Evolutionary conservation across 73 alveolate genomes (phyloP), one percentile per base, ranked within the genome.

Genomic region (Paramecium tetraurelia): DNA sequence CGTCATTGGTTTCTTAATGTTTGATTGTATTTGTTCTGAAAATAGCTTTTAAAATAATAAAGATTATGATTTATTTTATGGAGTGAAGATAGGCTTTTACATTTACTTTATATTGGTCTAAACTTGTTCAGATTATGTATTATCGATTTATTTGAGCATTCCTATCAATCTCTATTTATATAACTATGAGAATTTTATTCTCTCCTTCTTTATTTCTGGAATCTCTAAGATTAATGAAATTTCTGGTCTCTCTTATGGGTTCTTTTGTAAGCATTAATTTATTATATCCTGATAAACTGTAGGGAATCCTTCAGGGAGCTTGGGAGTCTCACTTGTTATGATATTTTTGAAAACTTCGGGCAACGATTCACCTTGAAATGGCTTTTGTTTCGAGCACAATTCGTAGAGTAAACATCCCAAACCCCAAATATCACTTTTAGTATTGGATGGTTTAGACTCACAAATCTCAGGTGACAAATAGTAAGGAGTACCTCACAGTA

Each of bases 391-490:
- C 7, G 95, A 80, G 57, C 72, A 38, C 33, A 92, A 40, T 72
- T 92, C 95, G 40, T 84, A 92, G 21, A 92, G 88, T 3, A 92
- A 38, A 35, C 95, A 92, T 6, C 96, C 96, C 7, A 93, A 58
- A 22, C 92, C 86, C 96, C 96, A 93, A 68, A 93, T 92, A 72
- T 93, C 96, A 31, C 92, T 85, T 48, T 93, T 93, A 7, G 71
- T 77, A 43, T 93, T 90, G 53, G 59, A 68, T 33, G 92, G 84
- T 33, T 76, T 72, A n/a, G 88, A 93, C 35, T 86, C 75, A 71
- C 96, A 93, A 29, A 90, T 63, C 57, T 93, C 96, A 22, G 96
- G 96, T n/a, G 95, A 84, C 40, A 92, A 59, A 71, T 93, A 93
- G 35, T 93, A 93, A 35, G 96, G 95, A 59, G 96, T 93, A 20